Evolutionary conservation across 352 stramenopile genomes (phyloP).

Genomic region (Phytophthora citrophthora): DNA sequence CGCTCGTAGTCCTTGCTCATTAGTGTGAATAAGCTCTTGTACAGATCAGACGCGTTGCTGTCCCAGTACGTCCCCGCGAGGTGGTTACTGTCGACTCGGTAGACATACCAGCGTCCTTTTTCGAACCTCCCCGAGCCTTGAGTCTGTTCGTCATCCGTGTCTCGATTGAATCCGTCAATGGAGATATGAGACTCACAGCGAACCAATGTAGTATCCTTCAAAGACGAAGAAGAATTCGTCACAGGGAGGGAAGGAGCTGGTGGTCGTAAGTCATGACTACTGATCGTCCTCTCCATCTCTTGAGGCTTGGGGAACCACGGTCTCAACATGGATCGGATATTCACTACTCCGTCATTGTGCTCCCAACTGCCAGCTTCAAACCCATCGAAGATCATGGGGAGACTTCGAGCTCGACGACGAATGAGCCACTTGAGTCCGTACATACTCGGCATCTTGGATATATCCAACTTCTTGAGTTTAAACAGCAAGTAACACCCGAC

Average conservation of each 20-base stretch:
- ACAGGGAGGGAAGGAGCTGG: constrained; percentile 43
- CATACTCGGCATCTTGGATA: constrained; percentile 69
- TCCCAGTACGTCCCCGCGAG: constrained; percentile 77
- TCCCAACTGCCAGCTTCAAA: constrained; percentile 67
- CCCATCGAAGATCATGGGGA: constrained; percentile 69
- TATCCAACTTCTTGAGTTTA: constrained; percentile 58
- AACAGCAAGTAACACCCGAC: constrained; percentile 36
- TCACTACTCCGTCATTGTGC: constrained; percentile 80
- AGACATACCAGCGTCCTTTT: constrained; percentile 81
- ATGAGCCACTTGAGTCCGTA: constrained; percentile 72
- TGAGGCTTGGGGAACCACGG: constrained; percentile 68
- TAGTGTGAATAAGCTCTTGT: constrained; percentile 73
- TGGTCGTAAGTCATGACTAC: constrained; percentile 20
- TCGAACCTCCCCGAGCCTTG: constrained; percentile 36
- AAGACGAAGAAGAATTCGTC: constrained; percentile 46
- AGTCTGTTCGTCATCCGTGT: constrained; percentile 39
- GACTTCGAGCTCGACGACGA: constrained; percentile 44
- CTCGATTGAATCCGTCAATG: constrained; percentile 66
- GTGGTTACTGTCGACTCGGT: constrained; percentile 80
- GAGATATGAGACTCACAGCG: constrained; percentile 77
- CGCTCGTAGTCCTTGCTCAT: constrained; percentile 69
- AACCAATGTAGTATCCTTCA: constrained; percentile 33
- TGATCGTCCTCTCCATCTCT: constrained; percentile 46
- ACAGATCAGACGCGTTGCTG: constrained; percentile 63
- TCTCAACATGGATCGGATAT: constrained; percentile 73